These are phyloP conservation scores for Entomortierella chlamydospora DNA, from an alignment of 192 early-diverging fungal genomes.

Conservation along the genomic window DNA sequence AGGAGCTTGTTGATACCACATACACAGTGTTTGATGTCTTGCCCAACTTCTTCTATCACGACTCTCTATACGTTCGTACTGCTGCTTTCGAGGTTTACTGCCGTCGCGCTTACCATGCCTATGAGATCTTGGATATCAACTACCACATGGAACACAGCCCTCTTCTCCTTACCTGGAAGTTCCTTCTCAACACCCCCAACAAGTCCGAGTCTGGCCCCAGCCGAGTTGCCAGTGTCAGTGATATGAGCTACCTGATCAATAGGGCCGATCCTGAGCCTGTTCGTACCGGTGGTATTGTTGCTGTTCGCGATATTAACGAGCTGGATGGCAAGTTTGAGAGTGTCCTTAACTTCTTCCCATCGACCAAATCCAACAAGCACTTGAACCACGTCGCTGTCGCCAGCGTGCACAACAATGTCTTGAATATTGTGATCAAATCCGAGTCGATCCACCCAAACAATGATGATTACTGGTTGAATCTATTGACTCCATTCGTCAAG, in stretches of 20 bases:
- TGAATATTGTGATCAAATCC: constrained; percentile 86
- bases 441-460: constrained; percentile 71
- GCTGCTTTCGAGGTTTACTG: constrained; percentile 97
- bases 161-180: constrained; percentile 82
- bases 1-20: constrained; percentile 90
- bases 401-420: constrained; percentile 73
- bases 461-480: constrained; percentile 74
- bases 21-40: constrained; percentile 97
- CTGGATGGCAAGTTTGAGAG: constrained; percentile 71
- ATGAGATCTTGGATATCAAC: constrained; percentile 90
- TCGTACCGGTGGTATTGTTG: constrained; percentile 91
- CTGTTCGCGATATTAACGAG: constrained; percentile 72
- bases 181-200: constrained; percentile 72
- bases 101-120: constrained; percentile 97
- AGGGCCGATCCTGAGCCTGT: constrained; percentile 76
- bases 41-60: constrained; percentile 93
- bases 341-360: constrained; percentile 72
- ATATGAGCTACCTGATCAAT: constrained; percentile 82
- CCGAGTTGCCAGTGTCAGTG: constrained; percentile 83
- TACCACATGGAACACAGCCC: constrained; percentile 73
- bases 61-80: constrained; percentile 77
- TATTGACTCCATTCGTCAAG: constrained; percentile 71
- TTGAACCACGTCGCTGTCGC: constrained; percentile 26
- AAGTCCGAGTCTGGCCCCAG: constrained; percentile 64
- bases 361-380: constrained; percentile 52